These are phyloP conservation scores for Amaranthus cruentus DNA, from an alignment of 148 eudicot species.

Conservation along the genomic window DNA sequence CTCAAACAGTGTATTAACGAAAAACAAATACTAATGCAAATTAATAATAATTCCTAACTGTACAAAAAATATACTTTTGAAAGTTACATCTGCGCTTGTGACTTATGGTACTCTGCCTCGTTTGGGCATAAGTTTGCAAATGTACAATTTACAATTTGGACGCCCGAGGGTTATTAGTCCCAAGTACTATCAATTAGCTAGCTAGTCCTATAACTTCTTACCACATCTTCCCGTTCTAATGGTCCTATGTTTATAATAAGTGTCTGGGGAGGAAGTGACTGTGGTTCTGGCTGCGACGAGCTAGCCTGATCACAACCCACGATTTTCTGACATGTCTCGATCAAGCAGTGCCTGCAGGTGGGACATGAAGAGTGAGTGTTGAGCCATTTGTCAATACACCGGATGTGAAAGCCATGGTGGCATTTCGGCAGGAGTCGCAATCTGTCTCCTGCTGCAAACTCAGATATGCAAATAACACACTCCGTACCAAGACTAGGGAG, in stretches of 20 bases:
- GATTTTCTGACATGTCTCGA: slow-evolving; percentile 68
- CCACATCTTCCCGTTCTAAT: slow-evolving; percentile 53
- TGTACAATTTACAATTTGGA: slow-evolving; percentile 12
- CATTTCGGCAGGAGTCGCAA: slow-evolving; percentile 74
- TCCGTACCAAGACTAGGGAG: slow-evolving; percentile 59
- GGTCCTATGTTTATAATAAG: slow-evolving; percentile 45
- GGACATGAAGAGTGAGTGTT: slow-evolving; percentile 86
- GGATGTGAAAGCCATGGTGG: slow-evolving; percentile 73
- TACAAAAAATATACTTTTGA: slow-evolving; percentile 22
- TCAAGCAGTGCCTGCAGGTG: slow-evolving; percentile 75
- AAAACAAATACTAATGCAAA: background rate
- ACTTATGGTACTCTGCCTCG: slow-evolving; percentile 14
- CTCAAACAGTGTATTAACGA: background rate
- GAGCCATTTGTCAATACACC: slow-evolving; percentile 85
- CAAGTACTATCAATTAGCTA: slow-evolving; percentile 9
- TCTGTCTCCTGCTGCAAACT: slow-evolving; percentile 55
- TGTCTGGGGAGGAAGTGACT: slow-evolving; percentile 20
- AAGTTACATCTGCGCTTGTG: slow-evolving; percentile 18
- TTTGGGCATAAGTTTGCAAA: slow-evolving; percentile 1
- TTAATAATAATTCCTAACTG: slow-evolving; percentile 15
- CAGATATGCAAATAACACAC: slow-evolving; percentile 80
- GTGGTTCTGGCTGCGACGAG: slow-evolving; percentile 32
- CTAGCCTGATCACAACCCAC: slow-evolving; percentile 36
- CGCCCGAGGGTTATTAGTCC: background rate
- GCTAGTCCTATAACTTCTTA: slow-evolving; percentile 33